Evolutionary conservation across 139 green algal genomes (phyloP).

Genomic region (Closterium sp.): DNA sequence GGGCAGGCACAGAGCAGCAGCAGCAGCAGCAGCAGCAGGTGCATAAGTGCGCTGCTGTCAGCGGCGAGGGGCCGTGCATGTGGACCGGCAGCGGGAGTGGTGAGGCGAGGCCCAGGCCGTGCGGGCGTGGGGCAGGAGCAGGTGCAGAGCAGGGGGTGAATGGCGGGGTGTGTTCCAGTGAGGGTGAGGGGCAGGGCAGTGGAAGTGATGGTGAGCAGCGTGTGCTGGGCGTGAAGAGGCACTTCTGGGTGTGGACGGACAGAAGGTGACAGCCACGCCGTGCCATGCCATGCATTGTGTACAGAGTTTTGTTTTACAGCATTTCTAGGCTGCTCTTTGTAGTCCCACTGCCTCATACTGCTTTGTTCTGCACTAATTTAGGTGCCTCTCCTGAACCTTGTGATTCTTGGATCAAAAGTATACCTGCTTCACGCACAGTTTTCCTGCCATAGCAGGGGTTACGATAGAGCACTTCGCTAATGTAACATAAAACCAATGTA

Average conservation of each 20-base stretch:
- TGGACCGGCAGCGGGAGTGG: background rate
- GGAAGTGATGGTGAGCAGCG: constrained; percentile 15
- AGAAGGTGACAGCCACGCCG: background rate
- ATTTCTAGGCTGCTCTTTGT: no score
- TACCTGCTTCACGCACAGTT: no score
- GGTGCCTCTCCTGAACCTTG: no score
- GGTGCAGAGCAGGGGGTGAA: background rate
- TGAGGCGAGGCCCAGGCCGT: background rate
- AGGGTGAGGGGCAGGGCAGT: background rate
- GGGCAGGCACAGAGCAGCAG: background rate
- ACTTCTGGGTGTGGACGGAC: constrained; percentile 43
- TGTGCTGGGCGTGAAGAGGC: constrained; percentile 34
- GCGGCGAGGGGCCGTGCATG: background rate
- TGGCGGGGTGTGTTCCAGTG: background rate
- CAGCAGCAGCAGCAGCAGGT: background rate
- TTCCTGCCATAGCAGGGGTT: no score
- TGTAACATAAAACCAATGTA: no score
- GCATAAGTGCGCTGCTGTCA: background rate
- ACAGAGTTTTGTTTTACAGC: background rate
- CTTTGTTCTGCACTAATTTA: no score
- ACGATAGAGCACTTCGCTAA: no score
- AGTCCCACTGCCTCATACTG: no score
- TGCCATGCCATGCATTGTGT: background rate
- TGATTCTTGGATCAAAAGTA: no score
- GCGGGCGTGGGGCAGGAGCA: constrained; percentile 1